Conservation (phyloP, 306 rosid species). For the Fragaria vesca region DNA sequence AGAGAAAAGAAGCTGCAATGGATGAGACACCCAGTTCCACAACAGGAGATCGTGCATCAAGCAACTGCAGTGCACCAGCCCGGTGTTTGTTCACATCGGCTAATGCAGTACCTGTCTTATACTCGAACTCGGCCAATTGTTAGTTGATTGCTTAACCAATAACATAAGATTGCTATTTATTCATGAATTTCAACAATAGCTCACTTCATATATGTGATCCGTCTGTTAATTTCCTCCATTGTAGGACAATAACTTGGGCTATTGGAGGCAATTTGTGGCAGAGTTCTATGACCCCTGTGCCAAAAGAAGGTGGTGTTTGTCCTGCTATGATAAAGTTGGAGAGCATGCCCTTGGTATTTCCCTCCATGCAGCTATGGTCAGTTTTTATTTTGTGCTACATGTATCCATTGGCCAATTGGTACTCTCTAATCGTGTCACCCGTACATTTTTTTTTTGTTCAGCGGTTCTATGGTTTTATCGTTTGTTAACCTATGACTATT, state of each 20-base stretch:
- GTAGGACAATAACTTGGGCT: constrained; percentile 40
- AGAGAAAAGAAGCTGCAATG: constrained; percentile 31
- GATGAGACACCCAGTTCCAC: constrained; percentile 22
- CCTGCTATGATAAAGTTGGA: constrained; percentile 36
- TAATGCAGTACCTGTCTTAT: constrained; percentile 44
- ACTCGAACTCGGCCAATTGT: constrained; percentile 41
- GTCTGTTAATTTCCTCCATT: neutral
- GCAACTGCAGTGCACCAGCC: constrained; percentile 11
- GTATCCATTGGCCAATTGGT: neutral
- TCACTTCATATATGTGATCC: neutral
- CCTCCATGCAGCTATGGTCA: constrained; percentile 35
- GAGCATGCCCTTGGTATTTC: constrained; percentile 23
- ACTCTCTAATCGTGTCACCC: neutral
- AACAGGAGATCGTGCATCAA: constrained; percentile 12
- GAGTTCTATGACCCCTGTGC: constrained; percentile 46
- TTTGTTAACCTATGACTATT: neutral
- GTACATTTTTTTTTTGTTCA: neutral
- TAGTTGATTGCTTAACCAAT: constrained; percentile 13
- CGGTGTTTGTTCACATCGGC: constrained; percentile 36
- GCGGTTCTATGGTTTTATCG: neutral
- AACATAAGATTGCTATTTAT: neutral
- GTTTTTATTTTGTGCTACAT: constrained; percentile 20
- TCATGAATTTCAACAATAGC: neutral
- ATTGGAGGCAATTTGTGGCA: constrained; percentile 42
- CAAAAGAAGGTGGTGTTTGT: constrained; percentile 46